Evolutionary conservation across 345 rosid genomes (phyloP), one percentile per base, ranked within the genome.

Genomic region (Lepidium africanum): DNA sequence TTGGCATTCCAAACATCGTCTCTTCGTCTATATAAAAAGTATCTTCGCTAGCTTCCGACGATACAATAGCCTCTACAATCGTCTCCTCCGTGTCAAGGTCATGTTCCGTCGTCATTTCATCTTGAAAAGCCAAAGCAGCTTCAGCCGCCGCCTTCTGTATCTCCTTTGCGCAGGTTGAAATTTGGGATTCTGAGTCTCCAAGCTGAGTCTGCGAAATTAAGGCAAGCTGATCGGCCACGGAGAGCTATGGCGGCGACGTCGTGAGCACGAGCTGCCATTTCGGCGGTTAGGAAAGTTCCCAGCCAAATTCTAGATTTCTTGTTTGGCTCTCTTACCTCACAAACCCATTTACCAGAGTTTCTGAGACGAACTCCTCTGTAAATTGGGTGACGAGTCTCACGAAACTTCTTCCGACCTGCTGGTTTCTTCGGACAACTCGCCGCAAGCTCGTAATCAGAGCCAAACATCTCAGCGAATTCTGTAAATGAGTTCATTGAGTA

Each of bases 191-290:
- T 85, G 2, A 90, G 84, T 52, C 88, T 56, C 92, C 94, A 90
- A 2, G 84, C 77, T 0, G 98, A 92, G 81, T 92, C 98, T 0
- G 96, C 97, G 16, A 90, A 92, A 65, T 92, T 92, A 41, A 92
- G 81, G 45, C 97, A 93, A 0, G 94, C 96, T 0, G 79, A 72
- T 30, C 86, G 54, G 3, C 98, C 98, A 63, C 90, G 82, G 51
- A 92, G 64, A 0, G 97, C 84, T 12, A 90, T 57, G 2, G 85
- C 91, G 1, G 98, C 96, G 69, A 92, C 96, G 69, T 90, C 96
- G 39, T 90, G 96, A 0, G 98, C 96, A 17, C 96, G 78, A 15
- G 96, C 98, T 1, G 97, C 97, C 96, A 90, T 92, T 65, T 92
- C 94, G 1, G 79, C 85, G 0, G 86, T 83, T 3, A 71, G 73